A percentile compares a stretch with the other conserved stretches of the same genome.
Conservation (phyloP, 352 stramenopile species). For the Aphanomyces invadans region DNA sequence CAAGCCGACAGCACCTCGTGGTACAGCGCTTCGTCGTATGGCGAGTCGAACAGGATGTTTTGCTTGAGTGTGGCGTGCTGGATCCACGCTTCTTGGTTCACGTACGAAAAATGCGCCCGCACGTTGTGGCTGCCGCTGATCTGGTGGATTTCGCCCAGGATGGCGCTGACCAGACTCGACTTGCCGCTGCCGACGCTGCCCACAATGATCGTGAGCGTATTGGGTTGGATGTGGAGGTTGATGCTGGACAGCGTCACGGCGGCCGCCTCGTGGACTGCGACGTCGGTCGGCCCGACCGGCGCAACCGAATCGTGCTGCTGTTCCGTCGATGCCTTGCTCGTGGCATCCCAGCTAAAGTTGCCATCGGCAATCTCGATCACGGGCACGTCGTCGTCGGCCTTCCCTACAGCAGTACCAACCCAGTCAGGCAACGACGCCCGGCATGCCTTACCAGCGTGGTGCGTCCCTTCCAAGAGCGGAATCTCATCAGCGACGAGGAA, state of each 20-base stretch:
- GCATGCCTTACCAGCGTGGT: not conserved
- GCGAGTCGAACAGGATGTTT: slow-evolving; percentile 39
- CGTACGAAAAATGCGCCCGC: slow-evolving; percentile 30
- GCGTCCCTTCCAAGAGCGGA: slow-evolving; percentile 17
- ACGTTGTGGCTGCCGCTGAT: slow-evolving; percentile 21
- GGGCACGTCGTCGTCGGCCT: not conserved
- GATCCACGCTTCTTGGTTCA: slow-evolving; percentile 39
- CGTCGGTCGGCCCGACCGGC: too few species aligned
- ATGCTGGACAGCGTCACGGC: slow-evolving; percentile 42
- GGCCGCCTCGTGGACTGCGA: too few species aligned
- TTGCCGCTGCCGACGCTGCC: slow-evolving; percentile 58
- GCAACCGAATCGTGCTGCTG: too few species aligned
- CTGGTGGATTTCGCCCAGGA: slow-evolving; percentile 41
- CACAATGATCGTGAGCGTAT: slow-evolving; percentile 53
- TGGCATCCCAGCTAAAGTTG: slow-evolving; percentile 31
- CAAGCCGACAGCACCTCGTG: slow-evolving; percentile 65
- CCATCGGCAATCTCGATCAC: slow-evolving; percentile 29
- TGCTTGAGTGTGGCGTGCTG: slow-evolving; percentile 33
- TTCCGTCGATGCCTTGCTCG: not conserved
- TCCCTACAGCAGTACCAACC: too few species aligned
- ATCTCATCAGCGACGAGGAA: slow-evolving; percentile 41
- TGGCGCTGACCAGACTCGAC: slow-evolving; percentile 52
- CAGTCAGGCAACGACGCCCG: not conserved
- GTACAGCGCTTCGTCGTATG: slow-evolving; percentile 41
- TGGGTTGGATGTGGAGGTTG: slow-evolving; percentile 52